phyloP scores from a whole-genome alignment of 1,284 basidiomycete species.

The Dichomitus squalens region DNA sequence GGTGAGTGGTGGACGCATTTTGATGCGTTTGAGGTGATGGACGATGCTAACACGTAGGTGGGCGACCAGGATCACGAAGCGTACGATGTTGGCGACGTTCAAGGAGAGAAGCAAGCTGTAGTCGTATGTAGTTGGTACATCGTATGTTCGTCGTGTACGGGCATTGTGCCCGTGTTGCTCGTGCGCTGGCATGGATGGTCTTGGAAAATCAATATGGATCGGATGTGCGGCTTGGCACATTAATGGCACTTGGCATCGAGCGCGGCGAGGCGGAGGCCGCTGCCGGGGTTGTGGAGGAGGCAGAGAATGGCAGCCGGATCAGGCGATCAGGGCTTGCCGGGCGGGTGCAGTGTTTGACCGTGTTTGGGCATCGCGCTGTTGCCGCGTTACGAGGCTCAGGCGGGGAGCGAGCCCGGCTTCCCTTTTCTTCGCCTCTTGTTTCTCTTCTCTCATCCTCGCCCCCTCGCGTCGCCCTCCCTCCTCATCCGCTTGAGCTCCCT shows the following conservation, averaged over 20 bases:
- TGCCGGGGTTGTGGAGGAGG: conserved; percentile 3
- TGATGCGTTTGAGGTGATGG: conserved; percentile 8
- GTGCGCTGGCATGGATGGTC: neutral
- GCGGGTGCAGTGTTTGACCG: conserved; percentile 9
- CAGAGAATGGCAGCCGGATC: conserved; percentile 9
- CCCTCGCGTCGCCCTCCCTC: conserved; percentile 17
- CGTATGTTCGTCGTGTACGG: neutral
- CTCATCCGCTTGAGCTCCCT: conserved; percentile 28
- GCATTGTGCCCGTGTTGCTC: neutral
- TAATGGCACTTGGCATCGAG: conserved; percentile 11
- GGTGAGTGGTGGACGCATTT: conserved; percentile 50
- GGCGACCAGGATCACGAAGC: conserved; percentile 68
- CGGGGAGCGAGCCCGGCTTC: conserved; percentile 17
- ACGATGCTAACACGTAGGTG: conserved; percentile 8
- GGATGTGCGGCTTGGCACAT: too few species aligned
- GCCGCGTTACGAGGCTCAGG: conserved; percentile 23
- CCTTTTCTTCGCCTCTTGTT: conserved; percentile 22
- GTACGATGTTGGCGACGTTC: conserved; percentile 71
- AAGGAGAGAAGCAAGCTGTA: conserved; percentile 63
- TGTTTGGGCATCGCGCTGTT: conserved; percentile 23
- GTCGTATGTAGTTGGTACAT: neutral
- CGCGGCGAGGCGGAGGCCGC: neutral
- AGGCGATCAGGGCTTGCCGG: conserved; percentile 2
- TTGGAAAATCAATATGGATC: neutral
- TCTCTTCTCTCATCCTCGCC: conserved; percentile 30